These are phyloP conservation scores for Setaria italica DNA, from an alignment of 202 grass and related monocot genomes.

Conservation along the genomic window DNA sequence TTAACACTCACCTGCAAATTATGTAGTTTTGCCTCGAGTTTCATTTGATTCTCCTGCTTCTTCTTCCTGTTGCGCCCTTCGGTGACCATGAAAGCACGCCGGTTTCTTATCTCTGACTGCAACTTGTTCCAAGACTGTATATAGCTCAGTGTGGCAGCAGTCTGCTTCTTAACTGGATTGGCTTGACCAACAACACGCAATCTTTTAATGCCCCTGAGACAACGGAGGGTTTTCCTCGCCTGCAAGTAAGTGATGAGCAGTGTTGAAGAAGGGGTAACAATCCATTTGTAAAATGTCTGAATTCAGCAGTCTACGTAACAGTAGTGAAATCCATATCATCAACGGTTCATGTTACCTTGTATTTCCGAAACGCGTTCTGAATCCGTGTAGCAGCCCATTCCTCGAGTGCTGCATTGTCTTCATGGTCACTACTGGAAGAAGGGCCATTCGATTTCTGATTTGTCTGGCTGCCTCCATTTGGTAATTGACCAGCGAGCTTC, in stretches of 20 bases:
- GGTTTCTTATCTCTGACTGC: constrained; percentile 80
- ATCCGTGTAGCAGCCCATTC: constrained; percentile 80
- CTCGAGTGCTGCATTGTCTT: constrained; percentile 59
- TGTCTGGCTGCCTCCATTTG: constrained; percentile 57
- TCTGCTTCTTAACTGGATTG: constrained; percentile 84
- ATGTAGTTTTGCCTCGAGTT: constrained; percentile 86
- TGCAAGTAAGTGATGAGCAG: constrained; percentile 33
- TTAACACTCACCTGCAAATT: constrained; percentile 71
- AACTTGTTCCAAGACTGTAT: constrained; percentile 92
- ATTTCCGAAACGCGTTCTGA: constrained; percentile 82
- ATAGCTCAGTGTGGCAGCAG: constrained; percentile 61
- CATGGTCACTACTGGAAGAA: constrained; percentile 68
- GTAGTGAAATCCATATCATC: background rate
- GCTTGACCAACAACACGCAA: constrained; percentile 54
- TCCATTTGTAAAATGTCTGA: background rate
- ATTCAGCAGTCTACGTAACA: background rate
- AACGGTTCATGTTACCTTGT: constrained; percentile 58
- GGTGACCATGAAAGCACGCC: constrained; percentile 82
- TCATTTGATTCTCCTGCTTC: constrained; percentile 87
- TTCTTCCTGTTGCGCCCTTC: constrained; percentile 89
- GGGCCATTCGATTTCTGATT: constrained; percentile 62
- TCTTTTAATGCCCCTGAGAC: constrained; percentile 79
- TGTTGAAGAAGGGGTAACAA: background rate
- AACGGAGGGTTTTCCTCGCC: constrained; percentile 82
- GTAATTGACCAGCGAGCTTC: constrained; percentile 48